Percentiles rank a stretch among this genome's conserved stretches.
Evolutionary conservation across 495 filamentous ascomycete species (phyloP).

Genomic region (Penicillium subrubescens): DNA sequence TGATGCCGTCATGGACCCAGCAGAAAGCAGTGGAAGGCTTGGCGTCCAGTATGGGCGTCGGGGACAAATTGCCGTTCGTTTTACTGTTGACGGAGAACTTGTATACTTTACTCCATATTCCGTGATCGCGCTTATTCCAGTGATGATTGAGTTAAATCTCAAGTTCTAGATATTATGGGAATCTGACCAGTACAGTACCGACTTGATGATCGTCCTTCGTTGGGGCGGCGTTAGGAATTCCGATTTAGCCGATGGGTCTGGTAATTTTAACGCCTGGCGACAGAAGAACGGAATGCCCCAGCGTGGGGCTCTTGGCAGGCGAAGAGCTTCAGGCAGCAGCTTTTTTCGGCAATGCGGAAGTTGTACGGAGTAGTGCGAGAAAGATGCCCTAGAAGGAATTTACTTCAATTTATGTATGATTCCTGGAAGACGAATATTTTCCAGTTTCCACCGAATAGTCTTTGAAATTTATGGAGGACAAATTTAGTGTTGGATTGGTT

Average conservation of each 20-base stretch:
- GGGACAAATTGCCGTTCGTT: neutral
- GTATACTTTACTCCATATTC: no score
- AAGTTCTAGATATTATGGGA: neutral
- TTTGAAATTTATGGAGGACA: no score
- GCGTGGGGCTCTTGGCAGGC: constrained; percentile 3
- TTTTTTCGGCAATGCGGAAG: neutral
- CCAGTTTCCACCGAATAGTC: no score
- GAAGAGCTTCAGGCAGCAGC: constrained; percentile 18
- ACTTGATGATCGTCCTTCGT: no score
- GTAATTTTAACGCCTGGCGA: neutral
- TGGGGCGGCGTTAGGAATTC: neutral
- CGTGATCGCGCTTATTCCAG: no score
- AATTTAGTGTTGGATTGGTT: neutral
- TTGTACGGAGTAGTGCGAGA: no score
- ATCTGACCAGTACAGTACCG: neutral
- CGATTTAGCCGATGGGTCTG: neutral
- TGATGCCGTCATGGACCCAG: neutral
- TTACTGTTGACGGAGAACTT: no score
- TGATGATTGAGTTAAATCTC: neutral
- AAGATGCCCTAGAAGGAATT: no score
- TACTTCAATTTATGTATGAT: neutral
- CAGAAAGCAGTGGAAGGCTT: neutral
- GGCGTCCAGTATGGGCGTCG: neutral
- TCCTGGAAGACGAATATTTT: no score
- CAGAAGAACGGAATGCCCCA: neutral